Evolutionary conservation across 2,329 filamentous ascomycete species (phyloP).

Genomic region (Penicillium sp.): DNA sequence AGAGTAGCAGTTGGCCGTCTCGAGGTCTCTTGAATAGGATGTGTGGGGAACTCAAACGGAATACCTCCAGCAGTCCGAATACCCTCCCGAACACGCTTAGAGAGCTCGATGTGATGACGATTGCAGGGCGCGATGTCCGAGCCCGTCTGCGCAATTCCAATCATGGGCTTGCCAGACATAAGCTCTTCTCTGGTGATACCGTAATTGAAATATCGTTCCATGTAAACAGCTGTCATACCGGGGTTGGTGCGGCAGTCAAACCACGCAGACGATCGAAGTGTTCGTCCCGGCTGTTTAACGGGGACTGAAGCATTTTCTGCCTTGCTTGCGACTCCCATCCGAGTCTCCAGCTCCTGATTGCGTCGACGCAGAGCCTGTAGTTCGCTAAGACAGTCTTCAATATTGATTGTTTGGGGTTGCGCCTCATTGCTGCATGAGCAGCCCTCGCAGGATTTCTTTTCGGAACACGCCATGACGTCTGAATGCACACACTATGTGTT

Average conservation of each 20-base stretch:
- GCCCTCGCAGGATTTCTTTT: slow-evolving; percentile 32
- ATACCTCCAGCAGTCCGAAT: slow-evolving; percentile 52
- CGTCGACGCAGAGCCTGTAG: slow-evolving; percentile 39
- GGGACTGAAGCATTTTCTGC: slow-evolving; percentile 32
- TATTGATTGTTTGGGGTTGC: slow-evolving; percentile 29
- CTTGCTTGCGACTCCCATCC: slow-evolving; percentile 10
- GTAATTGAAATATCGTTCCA: slow-evolving; percentile 53
- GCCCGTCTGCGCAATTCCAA: slow-evolving; percentile 54
- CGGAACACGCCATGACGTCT: slow-evolving; percentile 15
- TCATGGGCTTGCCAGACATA: slow-evolving; percentile 51
- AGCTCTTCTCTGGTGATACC: slow-evolving; percentile 52
- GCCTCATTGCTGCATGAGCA: slow-evolving; percentile 33
- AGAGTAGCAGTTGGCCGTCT: slow-evolving; percentile 51
- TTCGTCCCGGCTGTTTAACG: slow-evolving; percentile 29
- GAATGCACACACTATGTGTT: not conserved
- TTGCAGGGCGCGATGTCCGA: slow-evolving; percentile 54
- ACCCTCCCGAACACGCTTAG: slow-evolving; percentile 52
- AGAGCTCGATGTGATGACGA: slow-evolving; percentile 50
- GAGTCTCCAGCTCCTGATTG: slow-evolving; percentile 36
- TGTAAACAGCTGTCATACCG: slow-evolving; percentile 49
- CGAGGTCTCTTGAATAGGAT: slow-evolving; percentile 53
- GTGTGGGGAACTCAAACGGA: slow-evolving; percentile 53
- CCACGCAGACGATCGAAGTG: slow-evolving; percentile 47
- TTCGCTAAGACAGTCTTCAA: slow-evolving; percentile 45
- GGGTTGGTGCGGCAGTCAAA: slow-evolving; percentile 46